A percentile compares a stretch with the other conserved stretches of the same genome.
These are phyloP conservation scores for Ganoderma boninense DNA, from an alignment of 1,284 basidiomycete genomes.

Conservation along the genomic window DNA sequence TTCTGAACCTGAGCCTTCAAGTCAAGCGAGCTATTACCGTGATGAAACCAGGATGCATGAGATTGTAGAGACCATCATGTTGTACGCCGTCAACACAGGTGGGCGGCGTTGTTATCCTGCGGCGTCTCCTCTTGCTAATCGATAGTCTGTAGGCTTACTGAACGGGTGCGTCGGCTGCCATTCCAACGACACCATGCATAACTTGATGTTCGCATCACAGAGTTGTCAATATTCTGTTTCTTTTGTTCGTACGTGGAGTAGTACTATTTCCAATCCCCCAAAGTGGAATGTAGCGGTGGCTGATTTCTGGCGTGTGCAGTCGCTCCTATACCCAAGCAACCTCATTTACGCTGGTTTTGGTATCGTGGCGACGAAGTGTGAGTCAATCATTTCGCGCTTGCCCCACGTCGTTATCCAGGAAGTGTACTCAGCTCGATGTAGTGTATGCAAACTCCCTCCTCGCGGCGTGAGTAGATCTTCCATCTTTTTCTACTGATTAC, in stretches of 20 bases:
- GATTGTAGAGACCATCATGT: not conserved
- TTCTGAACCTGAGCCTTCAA: not conserved
- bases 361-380: slow-evolving; percentile 11
- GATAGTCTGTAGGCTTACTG: not conserved
- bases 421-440: not conserved
- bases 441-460: not conserved
- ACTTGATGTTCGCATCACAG: not conserved
- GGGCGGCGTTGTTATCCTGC: not conserved
- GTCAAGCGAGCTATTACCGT: not conserved
- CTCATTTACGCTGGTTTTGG: slow-evolving; percentile 20
- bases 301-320: not conserved
- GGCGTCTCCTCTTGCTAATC: not conserved
- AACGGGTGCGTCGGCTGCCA: not conserved
- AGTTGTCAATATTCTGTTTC: slow-evolving; percentile 12
- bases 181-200: not conserved
- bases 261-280: not conserved
- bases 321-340: slow-evolving; percentile 12
- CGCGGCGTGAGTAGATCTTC: not conserved
- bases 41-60: not conserved
- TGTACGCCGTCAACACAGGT: too few species aligned
- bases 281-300: not conserved
- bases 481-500: not conserved
- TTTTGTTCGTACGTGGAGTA: slow-evolving; percentile 15
- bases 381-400: not conserved
- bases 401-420: not conserved